Percentiles rank a stretch among this genome's conserved stretches.
Conservation (phyloP, 371 early-diverging fungal genomes). For the Mucor saturninus region DNA sequence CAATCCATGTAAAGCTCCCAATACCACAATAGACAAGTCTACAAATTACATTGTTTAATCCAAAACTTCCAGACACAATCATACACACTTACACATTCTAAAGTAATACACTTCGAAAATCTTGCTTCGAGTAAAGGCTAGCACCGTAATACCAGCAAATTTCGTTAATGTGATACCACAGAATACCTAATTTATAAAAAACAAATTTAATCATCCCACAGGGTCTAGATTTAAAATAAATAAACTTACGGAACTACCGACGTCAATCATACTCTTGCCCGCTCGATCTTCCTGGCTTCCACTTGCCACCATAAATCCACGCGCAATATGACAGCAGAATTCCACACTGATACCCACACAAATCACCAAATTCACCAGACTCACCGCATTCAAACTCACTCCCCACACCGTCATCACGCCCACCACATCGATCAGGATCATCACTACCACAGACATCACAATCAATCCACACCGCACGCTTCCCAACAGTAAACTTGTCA, state of each 20-base stretch:
- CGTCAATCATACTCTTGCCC: constrained; percentile 61
- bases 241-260: constrained; percentile 69
- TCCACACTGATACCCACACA: constrained; percentile 82
- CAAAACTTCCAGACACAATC: no score
- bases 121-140: constrained; percentile 75
- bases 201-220: not conserved
- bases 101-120: constrained; percentile 83
- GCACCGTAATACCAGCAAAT: constrained; percentile 73
- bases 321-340: constrained; percentile 76
- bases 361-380: constrained; percentile 77
- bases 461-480: constrained; percentile 61
- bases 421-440: constrained; percentile 70
- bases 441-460: constrained; percentile 62
- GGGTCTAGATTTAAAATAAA: not conserved
- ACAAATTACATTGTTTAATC: not conserved
- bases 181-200: constrained; percentile 55
- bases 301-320: constrained; percentile 64
- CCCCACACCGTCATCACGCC: constrained; percentile 73
- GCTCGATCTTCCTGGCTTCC: constrained; percentile 52
- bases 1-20: constrained; percentile 76
- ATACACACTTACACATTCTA: constrained; percentile 63
- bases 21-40: constrained; percentile 70
- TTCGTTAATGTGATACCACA: constrained; percentile 80
- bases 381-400: constrained; percentile 74
- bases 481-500: constrained; percentile 64